A percentile compares a stretch with the other conserved stretches of the same genome.
These are phyloP conservation scores for Aspergillus udagawae DNA, from an alignment of 2,329 filamentous ascomycete species.

Conservation along the genomic window DNA sequence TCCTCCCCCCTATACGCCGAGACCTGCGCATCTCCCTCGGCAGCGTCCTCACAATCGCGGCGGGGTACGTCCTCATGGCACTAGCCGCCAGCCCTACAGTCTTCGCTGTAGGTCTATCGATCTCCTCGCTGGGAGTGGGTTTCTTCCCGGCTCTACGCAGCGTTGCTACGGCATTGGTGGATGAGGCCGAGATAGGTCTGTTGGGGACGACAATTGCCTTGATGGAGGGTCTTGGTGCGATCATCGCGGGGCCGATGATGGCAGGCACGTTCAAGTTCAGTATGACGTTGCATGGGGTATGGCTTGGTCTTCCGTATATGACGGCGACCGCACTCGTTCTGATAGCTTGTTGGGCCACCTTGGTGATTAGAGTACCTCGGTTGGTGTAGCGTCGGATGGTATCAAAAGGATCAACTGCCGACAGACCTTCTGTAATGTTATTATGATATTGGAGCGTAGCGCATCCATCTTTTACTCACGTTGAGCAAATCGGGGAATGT, in stretches of 20 bases:
- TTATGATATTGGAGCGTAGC: not conserved
- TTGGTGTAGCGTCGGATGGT: not conserved
- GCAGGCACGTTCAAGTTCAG: constrained; percentile 5
- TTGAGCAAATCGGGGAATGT: not conserved
- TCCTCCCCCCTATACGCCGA: constrained; percentile 2
- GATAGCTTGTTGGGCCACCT: not conserved
- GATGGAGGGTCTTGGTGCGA: constrained; percentile 4
- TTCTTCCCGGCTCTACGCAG: constrained; percentile 11
- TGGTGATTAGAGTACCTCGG: not conserved
- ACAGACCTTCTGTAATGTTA: not conserved
- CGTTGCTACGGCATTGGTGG: constrained; percentile 11
- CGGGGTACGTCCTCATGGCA: constrained; percentile 8
- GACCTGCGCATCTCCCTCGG: constrained; percentile 6
- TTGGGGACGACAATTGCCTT: constrained; percentile 13
- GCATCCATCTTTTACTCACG: too few relatives aligned
- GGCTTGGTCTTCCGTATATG: constrained; percentile 11
- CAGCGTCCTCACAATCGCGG: constrained; percentile 1
- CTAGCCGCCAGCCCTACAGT: constrained; percentile 2
- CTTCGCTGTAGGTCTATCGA: constrained; percentile 6
- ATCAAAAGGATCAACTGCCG: not conserved
- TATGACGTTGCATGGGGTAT: constrained; percentile 4
- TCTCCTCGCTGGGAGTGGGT: constrained; percentile 7
- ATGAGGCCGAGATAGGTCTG: constrained; percentile 3
- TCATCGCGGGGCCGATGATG: constrained; percentile 7
- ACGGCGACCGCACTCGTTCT: not conserved